Conservation (phyloP, 148 eudicot genomes). For the Chenopodium formosanum region DNA sequence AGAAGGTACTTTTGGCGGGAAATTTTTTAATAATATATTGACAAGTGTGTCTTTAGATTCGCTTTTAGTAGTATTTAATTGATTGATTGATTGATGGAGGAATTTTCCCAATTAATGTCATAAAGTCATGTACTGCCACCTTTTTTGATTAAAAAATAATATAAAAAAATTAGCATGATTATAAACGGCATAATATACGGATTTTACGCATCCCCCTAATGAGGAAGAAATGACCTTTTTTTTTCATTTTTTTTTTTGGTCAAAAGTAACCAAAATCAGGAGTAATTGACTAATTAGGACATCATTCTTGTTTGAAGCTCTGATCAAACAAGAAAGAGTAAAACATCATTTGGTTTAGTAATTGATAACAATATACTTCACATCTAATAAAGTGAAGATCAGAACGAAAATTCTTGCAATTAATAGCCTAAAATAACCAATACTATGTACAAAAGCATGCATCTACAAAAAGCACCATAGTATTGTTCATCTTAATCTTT, state of each 20-base stretch:
- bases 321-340: background rate
- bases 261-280: conserved; percentile 1
- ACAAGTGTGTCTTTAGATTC: too few species aligned
- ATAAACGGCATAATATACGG: conserved; percentile 8
- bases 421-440: conserved; percentile 14
- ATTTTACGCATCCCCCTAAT: background rate
- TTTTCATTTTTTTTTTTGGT: background rate
- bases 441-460: conserved; percentile 17
- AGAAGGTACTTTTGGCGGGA: too few species aligned
- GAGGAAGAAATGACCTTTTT: background rate
- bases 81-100: too few species aligned
- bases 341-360: too few species aligned
- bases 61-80: too few species aligned
- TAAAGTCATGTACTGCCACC: too few species aligned
- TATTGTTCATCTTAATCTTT: conserved; percentile 8
- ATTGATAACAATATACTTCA: too few species aligned
- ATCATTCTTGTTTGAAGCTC: background rate
- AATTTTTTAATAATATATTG: too few species aligned
- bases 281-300: background rate
- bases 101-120: too few species aligned
- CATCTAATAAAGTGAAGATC: conserved; percentile 5
- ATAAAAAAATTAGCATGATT: background rate
- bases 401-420: conserved; percentile 21
- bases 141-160: too few species aligned
- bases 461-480: conserved; percentile 8